Evolutionary conservation across 768 basidiomycete genomes (phyloP), one percentile per base, ranked within the genome.

Genomic region (Mycena chlorophos): DNA sequence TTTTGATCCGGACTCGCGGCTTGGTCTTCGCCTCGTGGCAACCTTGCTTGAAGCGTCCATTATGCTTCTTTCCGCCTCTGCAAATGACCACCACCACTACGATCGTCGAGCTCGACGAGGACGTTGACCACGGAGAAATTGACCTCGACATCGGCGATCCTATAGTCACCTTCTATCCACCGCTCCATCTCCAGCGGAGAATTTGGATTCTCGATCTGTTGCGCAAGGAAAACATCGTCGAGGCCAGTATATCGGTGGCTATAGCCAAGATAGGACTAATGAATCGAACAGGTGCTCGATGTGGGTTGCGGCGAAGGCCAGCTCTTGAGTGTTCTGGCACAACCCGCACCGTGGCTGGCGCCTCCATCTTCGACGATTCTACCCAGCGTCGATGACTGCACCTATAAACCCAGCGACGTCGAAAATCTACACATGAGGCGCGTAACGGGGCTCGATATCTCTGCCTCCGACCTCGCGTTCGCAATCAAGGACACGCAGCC

Each of bases 261-360:
- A 49, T 4, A 55, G 3, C 25, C 4, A 31, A 3, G 13, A 31
- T 38, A 10, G 12, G 12, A 25, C 6, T n/a, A 4, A 50, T 39
- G 49, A 25, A 49, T 26, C 22, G 12, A 23, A 20, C 55, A 92
- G 90, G 77, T 94, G 5, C 73, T 93, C 46, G 92, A 95, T 63
- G 75, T 92, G 25, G 92, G 92, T 3, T 95, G 92, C 62, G 92
- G 92, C 37, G 85, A 90, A 69, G 92, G 92, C 20, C 75, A 84
- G 34, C 77, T 94, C 6, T 80, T 94, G 14, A 68, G 75, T 0
- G 79, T 84, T 10, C 82, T 95, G 12, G 82, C 82, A 60, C 85
- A 89, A 64, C 87, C 92, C 0, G 84, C 91, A 1, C 85, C 87
- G 1, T 88, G 88, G 82, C 79, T 87, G 23, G 59, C 74, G 39